Evolutionary conservation across 371 early-diverging fungal genomes (phyloP).

Genomic region (Haplosporangium sp.): DNA sequence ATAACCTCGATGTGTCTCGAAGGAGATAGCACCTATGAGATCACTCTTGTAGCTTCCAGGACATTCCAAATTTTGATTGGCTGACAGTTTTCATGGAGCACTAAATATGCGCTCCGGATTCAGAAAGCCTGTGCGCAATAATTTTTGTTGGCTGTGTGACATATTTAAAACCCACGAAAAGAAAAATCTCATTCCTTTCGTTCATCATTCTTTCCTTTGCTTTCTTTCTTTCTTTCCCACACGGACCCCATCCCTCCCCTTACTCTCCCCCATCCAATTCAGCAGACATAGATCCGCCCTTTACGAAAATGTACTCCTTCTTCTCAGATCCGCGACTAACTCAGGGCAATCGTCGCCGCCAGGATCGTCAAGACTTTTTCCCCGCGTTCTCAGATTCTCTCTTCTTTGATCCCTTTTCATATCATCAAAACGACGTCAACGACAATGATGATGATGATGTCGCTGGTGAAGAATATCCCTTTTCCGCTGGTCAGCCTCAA

Average conservation of each 20-base stretch:
- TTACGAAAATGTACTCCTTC: slow-evolving; percentile 12
- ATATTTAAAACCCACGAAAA: too few relatives aligned
- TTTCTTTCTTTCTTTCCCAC: not conserved
- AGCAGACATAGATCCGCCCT: too few relatives aligned
- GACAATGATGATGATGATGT: too few relatives aligned
- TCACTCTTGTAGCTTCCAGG: too few relatives aligned
- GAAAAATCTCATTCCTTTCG: not conserved
- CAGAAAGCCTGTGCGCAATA: too few relatives aligned
- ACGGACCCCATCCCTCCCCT: not conserved
- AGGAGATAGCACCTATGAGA: too few relatives aligned
- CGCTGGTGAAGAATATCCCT: not conserved
- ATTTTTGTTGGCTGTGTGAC: too few relatives aligned
- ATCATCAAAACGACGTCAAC: not conserved
- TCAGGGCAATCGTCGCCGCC: slow-evolving; percentile 16
- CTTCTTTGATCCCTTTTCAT: slow-evolving; percentile 33
- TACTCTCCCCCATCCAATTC: not conserved
- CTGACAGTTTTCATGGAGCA: too few relatives aligned
- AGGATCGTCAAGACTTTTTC: slow-evolving; percentile 39
- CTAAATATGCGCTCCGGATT: too few relatives aligned
- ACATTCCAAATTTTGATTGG: too few relatives aligned
- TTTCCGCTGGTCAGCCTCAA: not conserved
- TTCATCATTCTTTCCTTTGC: not conserved
- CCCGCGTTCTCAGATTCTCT: slow-evolving; percentile 34
- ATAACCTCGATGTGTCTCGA: too few relatives aligned
- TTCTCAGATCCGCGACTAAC: slow-evolving; percentile 13